A percentile compares a stretch with the other conserved stretches of the same genome.
Conservation (phyloP, 306 rosid species). For the Pyrus communis region DNA sequence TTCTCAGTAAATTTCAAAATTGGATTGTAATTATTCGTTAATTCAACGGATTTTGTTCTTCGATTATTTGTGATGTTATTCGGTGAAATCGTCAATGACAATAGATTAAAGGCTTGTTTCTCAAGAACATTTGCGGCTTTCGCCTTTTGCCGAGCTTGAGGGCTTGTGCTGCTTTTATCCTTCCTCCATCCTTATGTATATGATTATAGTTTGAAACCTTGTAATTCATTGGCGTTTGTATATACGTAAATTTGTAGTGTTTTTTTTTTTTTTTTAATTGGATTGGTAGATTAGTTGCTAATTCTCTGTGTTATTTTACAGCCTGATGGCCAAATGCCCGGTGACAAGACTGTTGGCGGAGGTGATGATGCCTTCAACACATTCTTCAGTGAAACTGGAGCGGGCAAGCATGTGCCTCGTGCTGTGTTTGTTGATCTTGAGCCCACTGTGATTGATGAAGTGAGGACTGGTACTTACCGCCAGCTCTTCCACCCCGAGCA, state of each 20-base stretch:
- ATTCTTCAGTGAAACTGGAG: conserved; percentile 90
- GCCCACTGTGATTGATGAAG: conserved; percentile 91
- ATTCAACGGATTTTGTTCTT: neutral
- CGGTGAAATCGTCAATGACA: neutral
- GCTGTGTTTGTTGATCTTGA: conserved; percentile 87
- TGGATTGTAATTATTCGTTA: neutral
- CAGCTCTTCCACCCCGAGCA: conserved; percentile 95
- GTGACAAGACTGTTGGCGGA: conserved; percentile 77
- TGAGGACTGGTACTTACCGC: conserved; percentile 81
- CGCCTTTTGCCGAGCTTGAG: too few species aligned
- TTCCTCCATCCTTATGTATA: neutral
- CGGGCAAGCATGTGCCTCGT: conserved; percentile 81
- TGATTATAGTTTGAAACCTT: too few species aligned
- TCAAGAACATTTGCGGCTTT: too few species aligned
- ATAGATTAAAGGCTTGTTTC: too few species aligned
- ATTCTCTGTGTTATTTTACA: neutral
- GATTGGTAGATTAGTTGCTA: neutral
- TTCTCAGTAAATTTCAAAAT: neutral
- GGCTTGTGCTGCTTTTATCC: too few species aligned
- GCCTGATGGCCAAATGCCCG: conserved; percentile 95
- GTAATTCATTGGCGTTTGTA: too few species aligned
- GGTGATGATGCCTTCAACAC: conserved; percentile 94
- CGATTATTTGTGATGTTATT: neutral
- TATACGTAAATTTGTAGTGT: too few species aligned
- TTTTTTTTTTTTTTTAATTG: too few species aligned